Conservation (phyloP, 768 basidiomycete species). For the Glaciozyma antarctica region DNA sequence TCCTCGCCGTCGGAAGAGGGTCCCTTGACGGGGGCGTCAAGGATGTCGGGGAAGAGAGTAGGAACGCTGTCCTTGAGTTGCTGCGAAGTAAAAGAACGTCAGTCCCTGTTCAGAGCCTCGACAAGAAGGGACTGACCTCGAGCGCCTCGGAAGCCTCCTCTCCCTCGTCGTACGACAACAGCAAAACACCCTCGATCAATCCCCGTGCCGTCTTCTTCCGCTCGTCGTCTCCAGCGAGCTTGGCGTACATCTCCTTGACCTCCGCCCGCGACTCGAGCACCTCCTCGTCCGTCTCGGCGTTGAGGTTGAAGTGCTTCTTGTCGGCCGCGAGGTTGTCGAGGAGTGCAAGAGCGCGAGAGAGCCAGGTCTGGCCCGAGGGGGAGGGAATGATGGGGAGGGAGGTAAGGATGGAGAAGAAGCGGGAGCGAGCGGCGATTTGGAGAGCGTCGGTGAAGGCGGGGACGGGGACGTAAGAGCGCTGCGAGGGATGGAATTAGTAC, state of each 20-base stretch:
- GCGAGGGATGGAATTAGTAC: neutral
- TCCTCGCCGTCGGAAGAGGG: constrained; percentile 16
- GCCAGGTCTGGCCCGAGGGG: constrained; percentile 20
- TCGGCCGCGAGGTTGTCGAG: constrained; percentile 31
- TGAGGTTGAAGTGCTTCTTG: constrained; percentile 26
- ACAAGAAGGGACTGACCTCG: constrained; percentile 48
- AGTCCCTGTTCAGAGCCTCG: neutral
- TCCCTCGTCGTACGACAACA: constrained; percentile 62
- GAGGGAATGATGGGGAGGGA: constrained; percentile 48
- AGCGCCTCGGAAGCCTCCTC: constrained; percentile 54
- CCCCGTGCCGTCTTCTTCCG: constrained; percentile 14
- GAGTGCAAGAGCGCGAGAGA: constrained; percentile 19
- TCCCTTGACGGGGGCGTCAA: constrained; percentile 1
- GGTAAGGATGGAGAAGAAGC: constrained; percentile 62
- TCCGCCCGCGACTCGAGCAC: constrained; percentile 46
- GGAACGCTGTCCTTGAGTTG: constrained; percentile 53
- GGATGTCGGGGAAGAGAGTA: constrained; percentile 46
- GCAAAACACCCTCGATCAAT: constrained; percentile 45
- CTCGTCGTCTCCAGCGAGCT: constrained; percentile 5
- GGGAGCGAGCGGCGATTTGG: constrained; percentile 57
- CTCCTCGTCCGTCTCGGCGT: constrained; percentile 35
- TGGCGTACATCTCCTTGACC: constrained; percentile 31
- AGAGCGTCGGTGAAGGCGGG: constrained; percentile 65
- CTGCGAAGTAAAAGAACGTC: constrained; percentile 39
- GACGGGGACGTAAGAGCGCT: constrained; percentile 57